Evolutionary conservation across 441 rosid genomes (phyloP).

Genomic region (Jatropha podagrica): DNA sequence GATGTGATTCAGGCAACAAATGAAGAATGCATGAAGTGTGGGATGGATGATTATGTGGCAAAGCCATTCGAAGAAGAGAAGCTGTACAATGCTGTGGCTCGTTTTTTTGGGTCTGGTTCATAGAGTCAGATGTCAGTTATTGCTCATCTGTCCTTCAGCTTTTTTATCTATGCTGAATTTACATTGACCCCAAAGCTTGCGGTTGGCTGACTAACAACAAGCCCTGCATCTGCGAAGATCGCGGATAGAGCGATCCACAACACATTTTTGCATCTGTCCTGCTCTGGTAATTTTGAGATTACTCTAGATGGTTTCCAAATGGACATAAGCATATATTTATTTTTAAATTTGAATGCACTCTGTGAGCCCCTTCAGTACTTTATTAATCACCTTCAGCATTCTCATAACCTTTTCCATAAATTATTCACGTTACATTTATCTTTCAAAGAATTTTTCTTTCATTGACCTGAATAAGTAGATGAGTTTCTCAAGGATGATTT

Average conservation of each 20-base stretch:
- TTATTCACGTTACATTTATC: neutral
- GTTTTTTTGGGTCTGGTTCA: constrained; percentile 52
- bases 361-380: neutral
- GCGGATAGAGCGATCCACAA: neutral
- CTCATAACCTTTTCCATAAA: neutral
- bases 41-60: constrained; percentile 88
- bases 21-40: constrained; percentile 73
- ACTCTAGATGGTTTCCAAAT: constrained; percentile 1
- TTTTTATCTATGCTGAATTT: constrained; percentile 19
- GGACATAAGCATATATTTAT: neutral
- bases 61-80: constrained; percentile 90
- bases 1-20: constrained; percentile 85
- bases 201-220: constrained; percentile 23
- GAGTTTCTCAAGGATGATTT: neutral
- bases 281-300: constrained; percentile 29
- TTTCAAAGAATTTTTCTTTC: neutral
- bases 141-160: constrained; percentile 16
- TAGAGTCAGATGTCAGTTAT: constrained; percentile 16
- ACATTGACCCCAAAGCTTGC: constrained; percentile 23
- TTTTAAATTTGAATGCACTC: neutral
- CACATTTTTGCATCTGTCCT: constrained; percentile 13
- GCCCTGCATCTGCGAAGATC: constrained; percentile 11
- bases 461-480: neutral
- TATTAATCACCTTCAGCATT: neutral
- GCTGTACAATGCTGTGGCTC: constrained; percentile 80